Percentiles rank a stretch among this genome's conserved stretches.
These are phyloP conservation scores for Colletotrichum sp. DNA, from an alignment of 2,329 filamentous ascomycete species.

Conservation along the genomic window DNA sequence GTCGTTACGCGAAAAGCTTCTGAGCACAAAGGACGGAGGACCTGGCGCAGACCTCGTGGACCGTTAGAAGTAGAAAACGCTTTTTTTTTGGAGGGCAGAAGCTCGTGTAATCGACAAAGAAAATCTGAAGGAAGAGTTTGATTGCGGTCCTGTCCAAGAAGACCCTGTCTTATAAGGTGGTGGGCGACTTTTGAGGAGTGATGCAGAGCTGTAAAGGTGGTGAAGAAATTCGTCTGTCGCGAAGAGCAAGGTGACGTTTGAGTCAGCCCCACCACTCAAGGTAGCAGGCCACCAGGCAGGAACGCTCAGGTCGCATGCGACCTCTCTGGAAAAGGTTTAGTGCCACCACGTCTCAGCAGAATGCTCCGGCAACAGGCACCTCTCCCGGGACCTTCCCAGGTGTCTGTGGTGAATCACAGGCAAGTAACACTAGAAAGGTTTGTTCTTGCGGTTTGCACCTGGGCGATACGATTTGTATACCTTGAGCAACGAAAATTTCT, in stretches of 20 bases:
- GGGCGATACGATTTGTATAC: neutral
- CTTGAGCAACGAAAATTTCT: neutral
- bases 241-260: constrained; percentile 24
- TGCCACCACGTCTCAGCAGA: neutral
- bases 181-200: neutral
- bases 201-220: neutral
- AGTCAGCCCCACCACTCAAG: constrained; percentile 13
- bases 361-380: neutral
- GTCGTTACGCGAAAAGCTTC: neutral
- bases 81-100: neutral
- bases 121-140: neutral
- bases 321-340: constrained; percentile 6
- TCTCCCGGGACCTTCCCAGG: neutral
- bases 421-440: neutral
- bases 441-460: neutral
- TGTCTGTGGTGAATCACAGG: neutral
- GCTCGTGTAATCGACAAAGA: neutral
- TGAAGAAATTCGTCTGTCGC: constrained; percentile 21
- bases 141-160: neutral
- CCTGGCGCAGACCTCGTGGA: constrained; percentile 3
- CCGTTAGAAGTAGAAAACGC: neutral
- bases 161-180: neutral
- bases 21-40: neutral
- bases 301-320: constrained; percentile 9
- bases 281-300: constrained; percentile 13